Evolutionary conservation across 176 grass and related monocot species (phyloP).

Genomic region (Areca catechu): DNA sequence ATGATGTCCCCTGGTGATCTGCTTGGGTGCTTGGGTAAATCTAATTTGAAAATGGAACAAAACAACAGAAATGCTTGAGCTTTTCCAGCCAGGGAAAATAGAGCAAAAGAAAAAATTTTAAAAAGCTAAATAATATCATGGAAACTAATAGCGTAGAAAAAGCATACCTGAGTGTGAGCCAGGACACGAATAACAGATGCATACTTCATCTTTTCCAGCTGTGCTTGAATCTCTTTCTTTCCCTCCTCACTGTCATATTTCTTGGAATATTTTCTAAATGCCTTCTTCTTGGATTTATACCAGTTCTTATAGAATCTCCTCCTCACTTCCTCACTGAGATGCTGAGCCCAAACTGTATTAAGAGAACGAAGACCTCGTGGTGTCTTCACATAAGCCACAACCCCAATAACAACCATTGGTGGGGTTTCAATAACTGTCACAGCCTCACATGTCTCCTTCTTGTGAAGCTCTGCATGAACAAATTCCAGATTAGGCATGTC

Average conservation of each 20-base stretch:
- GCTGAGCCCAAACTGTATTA: conserved; percentile 88
- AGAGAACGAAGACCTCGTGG: conserved; percentile 71
- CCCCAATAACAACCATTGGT: conserved; percentile 75
- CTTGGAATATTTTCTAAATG: conserved; percentile 74
- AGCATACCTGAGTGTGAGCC: too few relatives aligned
- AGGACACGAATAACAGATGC: conserved; percentile 32
- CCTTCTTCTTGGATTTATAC: conserved; percentile 95
- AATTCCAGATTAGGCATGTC: too few relatives aligned
- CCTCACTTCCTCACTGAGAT: conserved; percentile 83
- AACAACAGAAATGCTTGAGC: too few relatives aligned
- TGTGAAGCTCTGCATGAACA: too few relatives aligned
- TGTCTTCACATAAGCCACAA: conserved; percentile 86
- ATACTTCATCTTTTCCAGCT: conserved; percentile 17
- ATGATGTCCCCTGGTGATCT: too few relatives aligned
- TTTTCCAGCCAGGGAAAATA: too few relatives aligned
- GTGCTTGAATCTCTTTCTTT: conserved; percentile 50
- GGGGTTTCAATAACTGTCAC: conserved; percentile 11
- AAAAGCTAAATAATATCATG: too few relatives aligned
- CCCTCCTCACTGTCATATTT: conserved; percentile 67
- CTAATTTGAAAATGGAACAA: too few relatives aligned
- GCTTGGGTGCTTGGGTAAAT: too few relatives aligned
- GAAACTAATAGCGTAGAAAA: too few relatives aligned
- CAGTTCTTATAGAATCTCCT: conserved; percentile 95
- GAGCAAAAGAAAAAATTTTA: too few relatives aligned
- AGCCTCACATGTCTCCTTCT: too few relatives aligned